Conservation (phyloP, 768 basidiomycete genomes). For the Mrakia blollopis region DNA sequence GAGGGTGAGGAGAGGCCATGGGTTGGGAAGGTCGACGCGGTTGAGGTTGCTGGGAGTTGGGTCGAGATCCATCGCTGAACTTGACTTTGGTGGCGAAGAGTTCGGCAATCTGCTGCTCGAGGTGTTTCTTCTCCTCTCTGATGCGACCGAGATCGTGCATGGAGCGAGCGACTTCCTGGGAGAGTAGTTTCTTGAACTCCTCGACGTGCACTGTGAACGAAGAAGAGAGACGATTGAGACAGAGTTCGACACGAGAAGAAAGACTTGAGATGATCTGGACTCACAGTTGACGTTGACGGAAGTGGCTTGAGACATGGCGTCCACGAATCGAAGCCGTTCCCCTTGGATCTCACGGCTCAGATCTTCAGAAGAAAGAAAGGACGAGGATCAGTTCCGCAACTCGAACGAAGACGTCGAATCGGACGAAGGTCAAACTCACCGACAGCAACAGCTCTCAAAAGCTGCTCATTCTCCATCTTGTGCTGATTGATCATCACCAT, state of each 20-base stretch:
- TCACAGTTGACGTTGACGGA: conserved; percentile 68
- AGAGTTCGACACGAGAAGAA: neutral
- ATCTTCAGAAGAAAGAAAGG: conserved; percentile 49
- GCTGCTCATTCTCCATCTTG: conserved; percentile 63
- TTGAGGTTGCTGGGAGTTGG: neutral
- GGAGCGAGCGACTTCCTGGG: conserved; percentile 66
- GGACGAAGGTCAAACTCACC: conserved; percentile 48
- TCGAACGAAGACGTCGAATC: neutral
- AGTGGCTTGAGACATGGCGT: conserved; percentile 93
- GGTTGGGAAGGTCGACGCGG: neutral
- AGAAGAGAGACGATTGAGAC: neutral
- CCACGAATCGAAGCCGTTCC: conserved; percentile 77
- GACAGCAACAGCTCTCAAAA: conserved; percentile 61
- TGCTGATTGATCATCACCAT: conserved; percentile 59
- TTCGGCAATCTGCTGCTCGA: conserved; percentile 28
- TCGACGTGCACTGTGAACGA: conserved; percentile 59
- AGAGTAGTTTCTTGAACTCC: conserved; percentile 76
- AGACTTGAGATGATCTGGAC: neutral
- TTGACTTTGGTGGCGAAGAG: conserved; percentile 30
- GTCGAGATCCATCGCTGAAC: conserved; percentile 9
- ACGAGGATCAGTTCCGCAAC: neutral
- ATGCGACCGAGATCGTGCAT: conserved; percentile 58
- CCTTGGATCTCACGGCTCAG: conserved; percentile 78
- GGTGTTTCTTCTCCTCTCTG: conserved; percentile 25
- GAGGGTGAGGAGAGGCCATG: neutral